Evolutionary conservation across 2,329 filamentous ascomycete genomes (phyloP), one percentile per base, ranked within the genome.

Genomic region (Colletotrichum navitas): DNA sequence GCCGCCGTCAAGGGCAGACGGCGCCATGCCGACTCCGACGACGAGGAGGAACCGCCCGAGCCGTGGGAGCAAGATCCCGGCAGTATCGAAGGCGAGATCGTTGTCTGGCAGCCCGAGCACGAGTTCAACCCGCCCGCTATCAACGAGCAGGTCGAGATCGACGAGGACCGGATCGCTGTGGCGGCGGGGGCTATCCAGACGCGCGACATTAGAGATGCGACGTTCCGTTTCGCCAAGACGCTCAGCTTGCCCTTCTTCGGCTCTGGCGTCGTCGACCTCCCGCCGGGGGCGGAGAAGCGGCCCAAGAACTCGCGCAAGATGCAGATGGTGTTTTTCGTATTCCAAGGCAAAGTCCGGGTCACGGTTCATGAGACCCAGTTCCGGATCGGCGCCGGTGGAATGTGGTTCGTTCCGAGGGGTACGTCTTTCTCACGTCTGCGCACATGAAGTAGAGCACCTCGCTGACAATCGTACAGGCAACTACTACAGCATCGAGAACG

Each of bases 401-500:
- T 95, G 81, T 98, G 94, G 88, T 95, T 97, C 81, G 95, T 99
- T 73, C 96, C 96, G 32, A 90, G 95, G 90, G 95, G 95, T 98
- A 83, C 14, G 92, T 84, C 63, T 34, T 47, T 29, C 63, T 32
- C 45, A 29, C 24, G 32, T 18, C 16, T 55, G 24, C n/a, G 3
- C 32, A 24, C 52, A 55, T 54, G 21, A 34, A 56, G 34, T 63
- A 32, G 26, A 24, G 26, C 24, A 14, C 8, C 36, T 29, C 56
- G 73, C 71, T 67, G 1, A 65, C 60, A 24, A 43, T 34, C n/a
- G 18, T n/a, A 26, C 74, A 98, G 95, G 95, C 63, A 98, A 98
- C 79, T 93, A 94, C 76, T 99, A 99, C 82, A 93, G 92, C 78
- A 97, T 99, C 77, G 87, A 87, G 66, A 99, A 98, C 80, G 90